phyloP scores from a whole-genome alignment of 441 rosid species.

The Eutrema salsugineum region DNA sequence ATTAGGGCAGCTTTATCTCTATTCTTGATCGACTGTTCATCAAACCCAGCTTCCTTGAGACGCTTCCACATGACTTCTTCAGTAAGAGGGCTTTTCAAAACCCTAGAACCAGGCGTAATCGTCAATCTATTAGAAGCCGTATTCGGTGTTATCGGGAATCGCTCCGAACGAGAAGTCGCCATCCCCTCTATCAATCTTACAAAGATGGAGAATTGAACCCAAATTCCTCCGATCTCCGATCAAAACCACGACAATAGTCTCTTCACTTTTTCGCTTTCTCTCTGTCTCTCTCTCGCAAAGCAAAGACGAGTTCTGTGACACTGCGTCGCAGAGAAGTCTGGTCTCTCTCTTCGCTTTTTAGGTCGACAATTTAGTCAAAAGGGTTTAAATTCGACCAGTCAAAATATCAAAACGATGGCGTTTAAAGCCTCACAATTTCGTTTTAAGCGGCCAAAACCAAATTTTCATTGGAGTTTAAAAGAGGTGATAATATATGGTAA shows the following conservation, averaged over 20 bases:
- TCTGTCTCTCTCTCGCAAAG: background rate
- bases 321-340: constrained; percentile 22
- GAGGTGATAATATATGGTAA: constrained; percentile 21
- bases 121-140: constrained; percentile 21
- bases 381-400: constrained; percentile 3
- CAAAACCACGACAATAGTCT: background rate
- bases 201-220: background rate
- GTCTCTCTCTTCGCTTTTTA: constrained; percentile 8
- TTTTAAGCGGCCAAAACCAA: constrained; percentile 26
- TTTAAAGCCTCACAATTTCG: background rate
- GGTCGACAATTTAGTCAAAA: constrained; percentile 9
- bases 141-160: constrained; percentile 38
- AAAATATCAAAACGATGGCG: constrained; percentile 11
- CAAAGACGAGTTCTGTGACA: constrained; percentile 24
- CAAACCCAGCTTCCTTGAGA: constrained; percentile 67
- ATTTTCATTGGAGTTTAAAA: constrained; percentile 5
- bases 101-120: constrained; percentile 46
- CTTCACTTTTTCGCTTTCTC: background rate
- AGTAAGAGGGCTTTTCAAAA: constrained; percentile 44
- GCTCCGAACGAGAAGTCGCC: constrained; percentile 48
- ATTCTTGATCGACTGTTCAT: constrained; percentile 60
- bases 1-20: constrained; percentile 77
- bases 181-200: constrained; percentile 27
- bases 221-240: constrained; percentile 21
- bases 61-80: constrained; percentile 69